Percentiles rank a stretch among this genome's conserved stretches.
Evolutionary conservation across 2,329 filamentous ascomycete genomes (phyloP).

Genomic region (Pyrenochaeta sp.): DNA sequence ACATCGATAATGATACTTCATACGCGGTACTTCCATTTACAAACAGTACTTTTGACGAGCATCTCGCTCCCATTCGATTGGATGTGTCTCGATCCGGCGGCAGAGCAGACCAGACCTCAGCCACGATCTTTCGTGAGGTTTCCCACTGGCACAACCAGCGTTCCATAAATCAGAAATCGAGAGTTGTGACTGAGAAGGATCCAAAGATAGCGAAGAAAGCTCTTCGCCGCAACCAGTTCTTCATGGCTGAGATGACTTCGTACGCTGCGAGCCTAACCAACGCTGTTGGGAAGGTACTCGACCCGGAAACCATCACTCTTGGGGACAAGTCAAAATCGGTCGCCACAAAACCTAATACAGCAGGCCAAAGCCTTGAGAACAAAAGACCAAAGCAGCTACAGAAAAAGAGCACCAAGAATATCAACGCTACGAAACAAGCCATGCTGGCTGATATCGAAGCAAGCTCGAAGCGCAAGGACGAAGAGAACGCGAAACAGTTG

Average conservation of each 20-base stretch:
- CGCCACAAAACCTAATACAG: slow-evolving; percentile 13
- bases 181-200: slow-evolving; percentile 40
- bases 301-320: slow-evolving; percentile 37
- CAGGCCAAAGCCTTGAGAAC: slow-evolving; percentile 22
- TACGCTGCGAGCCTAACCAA: slow-evolving; percentile 27
- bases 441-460: slow-evolving; percentile 56
- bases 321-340: slow-evolving; percentile 29
- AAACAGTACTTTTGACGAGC: slow-evolving; percentile 58
- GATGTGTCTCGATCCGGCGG: slow-evolving; percentile 39
- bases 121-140: slow-evolving; percentile 58
- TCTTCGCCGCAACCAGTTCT: slow-evolving; percentile 24
- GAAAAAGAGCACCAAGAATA: slow-evolving; percentile 38
- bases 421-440: slow-evolving; percentile 52
- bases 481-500: slow-evolving; percentile 51
- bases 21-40: slow-evolving; percentile 57
- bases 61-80: slow-evolving; percentile 56
- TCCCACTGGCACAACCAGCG: slow-evolving; percentile 71
- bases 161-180: slow-evolving; percentile 55
- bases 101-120: slow-evolving; percentile 39
- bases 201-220: slow-evolving; percentile 42
- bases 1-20: slow-evolving; percentile 14
- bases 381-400: slow-evolving; percentile 31
- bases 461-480: slow-evolving; percentile 53
- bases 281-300: slow-evolving; percentile 23
- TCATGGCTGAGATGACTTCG: slow-evolving; percentile 26